Percentiles rank a stretch among this genome's conserved stretches.
Conservation (phyloP, 805 yeast species). For the Kluyveromyces dobzhanskii region DNA sequence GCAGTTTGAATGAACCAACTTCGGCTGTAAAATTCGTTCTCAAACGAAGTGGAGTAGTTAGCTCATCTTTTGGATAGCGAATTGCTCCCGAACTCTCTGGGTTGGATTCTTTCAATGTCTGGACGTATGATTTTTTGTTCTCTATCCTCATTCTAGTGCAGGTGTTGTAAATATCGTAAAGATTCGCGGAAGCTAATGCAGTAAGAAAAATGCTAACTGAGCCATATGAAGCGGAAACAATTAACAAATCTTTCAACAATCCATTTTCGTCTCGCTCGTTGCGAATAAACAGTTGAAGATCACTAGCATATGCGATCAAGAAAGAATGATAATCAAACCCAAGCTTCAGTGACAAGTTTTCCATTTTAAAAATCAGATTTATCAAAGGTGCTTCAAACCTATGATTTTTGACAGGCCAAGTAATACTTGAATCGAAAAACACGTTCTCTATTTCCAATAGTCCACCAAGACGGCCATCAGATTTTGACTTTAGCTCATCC, state of each 20-base stretch:
- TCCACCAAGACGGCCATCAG: conserved; percentile 81
- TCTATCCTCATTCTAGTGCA: conserved; percentile 66
- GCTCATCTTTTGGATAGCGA: conserved; percentile 21
- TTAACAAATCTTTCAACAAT: conserved; percentile 51
- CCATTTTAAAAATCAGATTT: conserved; percentile 49
- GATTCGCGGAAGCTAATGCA: conserved; percentile 76
- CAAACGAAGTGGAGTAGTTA: conserved; percentile 31
- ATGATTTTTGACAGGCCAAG: conserved; percentile 50
- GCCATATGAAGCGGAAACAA: conserved; percentile 41
- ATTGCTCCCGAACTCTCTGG: conserved; percentile 15
- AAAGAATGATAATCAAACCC: conserved; percentile 85
- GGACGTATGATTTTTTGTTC: conserved; percentile 61
- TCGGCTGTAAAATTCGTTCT: conserved; percentile 61
- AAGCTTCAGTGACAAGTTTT: conserved; percentile 46
- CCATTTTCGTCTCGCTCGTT: conserved; percentile 52
- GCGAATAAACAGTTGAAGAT: conserved; percentile 46
- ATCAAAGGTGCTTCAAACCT: conserved; percentile 57
- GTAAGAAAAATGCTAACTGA: conserved; percentile 60
- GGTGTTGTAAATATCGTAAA: conserved; percentile 69
- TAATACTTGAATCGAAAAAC: conserved; percentile 53
- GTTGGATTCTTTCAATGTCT: conserved; percentile 59
- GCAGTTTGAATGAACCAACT: conserved; percentile 47
- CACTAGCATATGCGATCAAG: conserved; percentile 47
- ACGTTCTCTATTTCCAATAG: conserved; percentile 40
- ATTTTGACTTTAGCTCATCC: conserved; percentile 39